Evolutionary conservation across 129 eudicot species (phyloP).

Genomic region (Dittrichia graveolens): DNA sequence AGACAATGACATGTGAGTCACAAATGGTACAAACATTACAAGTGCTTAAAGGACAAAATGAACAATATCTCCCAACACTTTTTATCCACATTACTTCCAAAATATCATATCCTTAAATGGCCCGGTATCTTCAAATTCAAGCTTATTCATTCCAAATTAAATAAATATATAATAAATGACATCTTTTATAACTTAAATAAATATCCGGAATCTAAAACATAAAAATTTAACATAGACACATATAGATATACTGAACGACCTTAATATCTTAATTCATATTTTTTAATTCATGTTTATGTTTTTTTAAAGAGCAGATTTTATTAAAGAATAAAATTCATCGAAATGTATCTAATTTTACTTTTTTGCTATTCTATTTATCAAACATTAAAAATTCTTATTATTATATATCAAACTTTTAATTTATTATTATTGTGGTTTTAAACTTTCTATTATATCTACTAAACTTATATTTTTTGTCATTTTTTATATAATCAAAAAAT

Average conservation of each 20-base stretch:
- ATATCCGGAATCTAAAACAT: neutral
- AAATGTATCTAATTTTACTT: too few relatives aligned
- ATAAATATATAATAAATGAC: neutral
- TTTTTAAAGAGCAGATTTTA: too few relatives aligned
- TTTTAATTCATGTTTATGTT: neutral
- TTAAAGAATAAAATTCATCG: too few relatives aligned
- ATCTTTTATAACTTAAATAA: neutral
- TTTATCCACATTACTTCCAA: constrained; percentile 26
- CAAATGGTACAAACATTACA: constrained; percentile 39
- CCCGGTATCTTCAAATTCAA: constrained; percentile 17
- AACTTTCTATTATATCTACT: too few relatives aligned
- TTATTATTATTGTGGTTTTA: too few relatives aligned
- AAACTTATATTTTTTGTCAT: too few relatives aligned
- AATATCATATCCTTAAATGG: constrained; percentile 24
- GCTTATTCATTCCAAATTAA: neutral
- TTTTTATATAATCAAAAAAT: too few relatives aligned
- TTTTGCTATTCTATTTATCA: too few relatives aligned
- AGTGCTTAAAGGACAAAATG: constrained; percentile 38
- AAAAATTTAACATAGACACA: neutral
- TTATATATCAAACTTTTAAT: too few relatives aligned
- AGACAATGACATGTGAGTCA: constrained; percentile 46
- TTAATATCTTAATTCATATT: neutral
- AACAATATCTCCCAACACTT: constrained; percentile 33
- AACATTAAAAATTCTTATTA: too few relatives aligned
- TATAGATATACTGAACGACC: neutral